A percentile compares a stretch with the other conserved stretches of the same genome.
Evolutionary conservation across 192 early-diverging fungal species (phyloP).

Genomic region (Rhizophagus prolifer): DNA sequence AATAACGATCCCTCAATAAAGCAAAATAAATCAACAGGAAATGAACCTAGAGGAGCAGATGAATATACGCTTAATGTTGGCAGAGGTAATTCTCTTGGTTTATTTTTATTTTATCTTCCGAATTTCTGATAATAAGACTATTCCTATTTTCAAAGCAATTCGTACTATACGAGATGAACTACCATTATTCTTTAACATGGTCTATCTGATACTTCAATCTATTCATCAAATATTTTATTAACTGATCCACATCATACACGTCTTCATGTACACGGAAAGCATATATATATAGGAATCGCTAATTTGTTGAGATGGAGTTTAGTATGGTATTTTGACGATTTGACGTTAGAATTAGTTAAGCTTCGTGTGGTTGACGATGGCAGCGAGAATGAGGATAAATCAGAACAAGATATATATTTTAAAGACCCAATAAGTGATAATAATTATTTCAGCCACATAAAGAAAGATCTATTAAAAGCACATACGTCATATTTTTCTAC

Average conservation of each 20-base stretch:
- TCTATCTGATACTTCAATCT: constrained; percentile 45
- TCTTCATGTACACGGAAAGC: constrained; percentile 46
- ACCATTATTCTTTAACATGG: constrained; percentile 54
- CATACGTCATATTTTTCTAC: background rate
- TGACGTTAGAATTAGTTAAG: constrained; percentile 46
- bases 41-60: constrained; percentile 6
- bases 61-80: constrained; percentile 22
- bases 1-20: background rate
- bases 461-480: background rate
- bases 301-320: constrained; percentile 57
- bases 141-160: constrained; percentile 40
- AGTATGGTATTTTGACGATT: constrained; percentile 51
- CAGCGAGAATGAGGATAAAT: constrained; percentile 21
- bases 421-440: background rate
- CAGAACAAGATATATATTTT: constrained; percentile 19
- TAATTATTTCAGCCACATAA: background rate
- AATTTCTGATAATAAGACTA: background rate
- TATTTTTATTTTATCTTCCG: background rate
- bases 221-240: constrained; percentile 48
- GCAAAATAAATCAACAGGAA: background rate
- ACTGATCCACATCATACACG: constrained; percentile 57
- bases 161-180: constrained; percentile 49
- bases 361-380: constrained; percentile 41
- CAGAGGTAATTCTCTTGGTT: background rate
- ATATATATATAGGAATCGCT: constrained; percentile 50